These are phyloP conservation scores for Globisporangium mamillatum DNA, from an alignment of 352 stramenopile species.

Conservation along the genomic window DNA sequence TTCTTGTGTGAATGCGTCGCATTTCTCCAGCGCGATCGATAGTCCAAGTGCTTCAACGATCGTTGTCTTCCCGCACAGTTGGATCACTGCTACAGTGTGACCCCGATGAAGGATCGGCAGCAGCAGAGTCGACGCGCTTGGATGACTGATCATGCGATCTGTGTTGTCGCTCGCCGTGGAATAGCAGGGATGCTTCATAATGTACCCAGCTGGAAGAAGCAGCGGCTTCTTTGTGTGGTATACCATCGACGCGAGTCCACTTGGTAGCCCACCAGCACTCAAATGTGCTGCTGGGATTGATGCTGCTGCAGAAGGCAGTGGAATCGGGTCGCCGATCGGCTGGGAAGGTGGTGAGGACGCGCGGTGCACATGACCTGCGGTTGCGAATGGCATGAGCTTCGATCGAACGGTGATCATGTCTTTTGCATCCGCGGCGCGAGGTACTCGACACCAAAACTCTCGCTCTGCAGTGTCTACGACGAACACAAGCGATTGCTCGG, in stretches of 20 bases:
- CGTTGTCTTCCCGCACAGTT: constrained; percentile 61
- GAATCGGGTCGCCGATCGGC: background rate
- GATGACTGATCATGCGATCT: constrained; percentile 52
- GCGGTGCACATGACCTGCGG: background rate
- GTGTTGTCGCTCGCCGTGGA: constrained; percentile 55
- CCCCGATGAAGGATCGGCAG: constrained; percentile 45
- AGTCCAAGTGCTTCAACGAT: constrained; percentile 59
- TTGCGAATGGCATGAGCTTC: constrained; percentile 30
- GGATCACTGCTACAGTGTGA: constrained; percentile 45
- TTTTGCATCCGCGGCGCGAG: constrained; percentile 17
- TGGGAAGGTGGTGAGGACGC: background rate
- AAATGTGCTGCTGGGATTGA: background rate
- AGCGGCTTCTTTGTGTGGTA: constrained; percentile 66
- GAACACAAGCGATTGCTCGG: constrained; percentile 67
- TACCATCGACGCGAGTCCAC: constrained; percentile 61
- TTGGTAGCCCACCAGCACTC: constrained; percentile 18
- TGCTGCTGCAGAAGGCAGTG: background rate
- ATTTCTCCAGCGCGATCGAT: constrained; percentile 56
- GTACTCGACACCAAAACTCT: constrained; percentile 74
- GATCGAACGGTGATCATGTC: constrained; percentile 43
- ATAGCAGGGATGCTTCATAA: constrained; percentile 44
- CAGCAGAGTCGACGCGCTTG: constrained; percentile 57
- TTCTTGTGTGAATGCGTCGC: constrained; percentile 53
- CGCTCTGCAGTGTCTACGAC: constrained; percentile 68
- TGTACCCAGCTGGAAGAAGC: constrained; percentile 49